These are phyloP conservation scores for Termitomyces sp. DNA, from an alignment of 768 basidiomycete genomes.

Conservation along the genomic window DNA sequence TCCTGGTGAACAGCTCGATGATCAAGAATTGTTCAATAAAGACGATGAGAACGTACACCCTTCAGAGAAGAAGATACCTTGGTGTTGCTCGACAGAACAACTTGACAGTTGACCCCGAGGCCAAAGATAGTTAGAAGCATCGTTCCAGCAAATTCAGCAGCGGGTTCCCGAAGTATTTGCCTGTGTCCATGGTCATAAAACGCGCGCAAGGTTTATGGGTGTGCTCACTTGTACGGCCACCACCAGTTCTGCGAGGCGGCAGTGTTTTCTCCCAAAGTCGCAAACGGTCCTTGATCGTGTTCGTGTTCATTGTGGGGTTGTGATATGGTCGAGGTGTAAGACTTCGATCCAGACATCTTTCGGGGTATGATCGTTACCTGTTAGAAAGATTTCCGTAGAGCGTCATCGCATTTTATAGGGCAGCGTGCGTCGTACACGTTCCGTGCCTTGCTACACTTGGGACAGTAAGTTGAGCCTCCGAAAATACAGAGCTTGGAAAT, in stretches of 20 bases:
- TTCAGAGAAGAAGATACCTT: conserved; percentile 33
- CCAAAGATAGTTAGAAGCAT: conserved; percentile 51
- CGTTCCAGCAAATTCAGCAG: conserved; percentile 49
- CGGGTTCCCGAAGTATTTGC: conserved; percentile 27
- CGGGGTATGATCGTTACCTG: neutral
- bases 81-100: conserved; percentile 34
- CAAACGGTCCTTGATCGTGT: neutral
- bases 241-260: conserved; percentile 12
- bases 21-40: too few species aligned
- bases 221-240: conserved; percentile 21
- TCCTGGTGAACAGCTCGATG: conserved; percentile 18
- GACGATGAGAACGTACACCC: conserved; percentile 32
- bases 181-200: conserved; percentile 9
- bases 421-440: neutral
- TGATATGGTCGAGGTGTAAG: neutral
- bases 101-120: conserved; percentile 42
- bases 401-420: neutral
- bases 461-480: neutral
- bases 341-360: conserved; percentile 4
- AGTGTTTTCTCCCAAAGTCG: neutral
- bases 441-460: neutral
- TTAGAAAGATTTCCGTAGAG: neutral
- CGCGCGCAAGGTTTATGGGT: neutral
- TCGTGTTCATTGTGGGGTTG: neutral
- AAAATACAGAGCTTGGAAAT: neutral